These are phyloP conservation scores for Penicillium cosmopolitanum DNA, from an alignment of 495 filamentous ascomycete species.

Conservation along the genomic window DNA sequence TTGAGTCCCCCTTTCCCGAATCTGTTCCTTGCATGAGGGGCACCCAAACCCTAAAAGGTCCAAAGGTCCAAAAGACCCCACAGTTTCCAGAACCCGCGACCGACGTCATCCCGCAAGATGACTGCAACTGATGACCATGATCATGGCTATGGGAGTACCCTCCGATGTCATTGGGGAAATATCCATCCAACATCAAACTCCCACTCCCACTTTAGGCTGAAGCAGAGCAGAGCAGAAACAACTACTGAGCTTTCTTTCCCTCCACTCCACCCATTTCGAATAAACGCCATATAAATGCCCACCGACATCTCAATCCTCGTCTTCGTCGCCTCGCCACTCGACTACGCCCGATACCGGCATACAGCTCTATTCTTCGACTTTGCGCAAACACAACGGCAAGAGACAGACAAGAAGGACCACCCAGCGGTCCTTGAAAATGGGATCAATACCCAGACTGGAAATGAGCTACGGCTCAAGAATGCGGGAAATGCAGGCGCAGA, in stretches of 20 bases:
- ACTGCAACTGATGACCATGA: background rate
- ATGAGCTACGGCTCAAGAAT: too few relatives aligned
- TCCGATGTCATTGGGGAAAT: too few relatives aligned
- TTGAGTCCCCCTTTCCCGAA: too few relatives aligned
- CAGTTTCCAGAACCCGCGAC: background rate
- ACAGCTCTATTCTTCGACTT: conserved; percentile 27
- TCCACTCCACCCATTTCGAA: too few relatives aligned
- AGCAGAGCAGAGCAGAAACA: too few relatives aligned
- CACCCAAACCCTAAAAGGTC: background rate
- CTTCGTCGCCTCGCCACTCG: conserved; percentile 28
- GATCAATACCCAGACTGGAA: too few relatives aligned
- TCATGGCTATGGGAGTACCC: too few relatives aligned
- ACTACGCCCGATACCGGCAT: conserved; percentile 30
- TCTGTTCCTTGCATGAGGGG: background rate
- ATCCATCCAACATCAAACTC: too few relatives aligned
- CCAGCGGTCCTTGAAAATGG: background rate
- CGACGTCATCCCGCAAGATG: conserved; percentile 18
- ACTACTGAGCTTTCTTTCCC: too few relatives aligned
- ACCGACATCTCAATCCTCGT: conserved; percentile 26
- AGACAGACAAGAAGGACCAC: background rate
- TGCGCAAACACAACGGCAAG: conserved; percentile 5
- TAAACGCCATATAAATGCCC: conserved; percentile 11
- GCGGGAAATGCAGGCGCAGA: too few relatives aligned
- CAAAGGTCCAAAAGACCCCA: background rate
- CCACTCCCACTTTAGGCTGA: too few relatives aligned